phyloP scores from a whole-genome alignment of 805 yeast genomes.

The Starmerella apis region DNA sequence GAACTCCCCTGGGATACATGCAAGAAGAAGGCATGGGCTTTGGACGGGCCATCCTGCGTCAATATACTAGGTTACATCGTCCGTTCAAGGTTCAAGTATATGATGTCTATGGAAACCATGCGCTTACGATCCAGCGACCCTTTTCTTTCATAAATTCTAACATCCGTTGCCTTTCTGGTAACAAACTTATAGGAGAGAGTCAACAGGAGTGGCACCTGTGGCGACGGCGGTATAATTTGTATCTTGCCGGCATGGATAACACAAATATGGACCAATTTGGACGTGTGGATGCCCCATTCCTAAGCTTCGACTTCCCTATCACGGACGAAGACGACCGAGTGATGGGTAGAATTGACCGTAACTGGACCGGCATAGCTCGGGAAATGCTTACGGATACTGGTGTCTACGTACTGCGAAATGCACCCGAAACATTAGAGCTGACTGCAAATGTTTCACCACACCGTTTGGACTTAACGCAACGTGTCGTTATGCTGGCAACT shows the following conservation, averaged over 20 bases:
- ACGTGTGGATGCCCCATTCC: constrained; percentile 71
- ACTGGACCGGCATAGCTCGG: constrained; percentile 91
- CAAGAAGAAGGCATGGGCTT: constrained; percentile 70
- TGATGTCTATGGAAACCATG: constrained; percentile 31
- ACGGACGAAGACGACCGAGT: constrained; percentile 46
- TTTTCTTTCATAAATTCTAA: constrained; percentile 84
- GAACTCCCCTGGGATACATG: constrained; percentile 69
- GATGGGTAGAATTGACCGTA: constrained; percentile 72
- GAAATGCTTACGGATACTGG: constrained; percentile 94
- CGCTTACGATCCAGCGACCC: constrained; percentile 54
- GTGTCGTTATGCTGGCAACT: constrained; percentile 75
- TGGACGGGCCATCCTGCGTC: constrained; percentile 62
- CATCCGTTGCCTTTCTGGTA: constrained; percentile 61
- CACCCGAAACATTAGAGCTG: constrained; percentile 58
- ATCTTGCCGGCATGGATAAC: constrained; percentile 34
- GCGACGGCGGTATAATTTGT: constrained; percentile 81
- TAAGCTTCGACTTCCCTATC: constrained; percentile 80
- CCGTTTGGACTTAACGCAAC: constrained; percentile 56
- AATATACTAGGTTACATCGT: constrained; percentile 71
- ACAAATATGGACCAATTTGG: constrained; percentile 67
- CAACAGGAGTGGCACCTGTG: constrained; percentile 92
- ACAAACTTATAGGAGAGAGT: constrained; percentile 62
- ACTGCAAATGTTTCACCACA: constrained; percentile 64
- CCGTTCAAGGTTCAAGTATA: constrained; percentile 43
- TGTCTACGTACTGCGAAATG: constrained; percentile 58